phyloP scores from a whole-genome alignment of 148 eudicot species.

The Rhododendron vialii region DNA sequence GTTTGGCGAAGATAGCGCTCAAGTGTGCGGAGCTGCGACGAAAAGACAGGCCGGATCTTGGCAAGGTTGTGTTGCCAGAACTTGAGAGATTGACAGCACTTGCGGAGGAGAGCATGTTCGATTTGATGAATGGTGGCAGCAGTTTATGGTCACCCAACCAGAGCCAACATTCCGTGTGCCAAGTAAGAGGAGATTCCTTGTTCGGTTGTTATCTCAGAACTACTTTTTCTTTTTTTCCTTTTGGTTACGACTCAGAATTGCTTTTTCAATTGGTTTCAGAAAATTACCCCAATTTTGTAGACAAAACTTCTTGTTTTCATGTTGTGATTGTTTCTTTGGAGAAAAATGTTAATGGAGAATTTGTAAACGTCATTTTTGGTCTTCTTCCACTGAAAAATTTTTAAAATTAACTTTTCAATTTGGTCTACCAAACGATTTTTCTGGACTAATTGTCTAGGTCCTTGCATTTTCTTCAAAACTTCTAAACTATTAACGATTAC shows the following conservation, averaged over 20 bases:
- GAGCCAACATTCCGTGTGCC: conserved; percentile 33
- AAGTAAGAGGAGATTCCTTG: conserved; percentile 24
- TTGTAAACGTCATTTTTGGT: not conserved
- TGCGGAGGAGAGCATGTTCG: conserved; percentile 41
- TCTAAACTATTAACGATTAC: not conserved
- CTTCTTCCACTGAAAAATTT: not conserved
- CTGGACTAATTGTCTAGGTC: not conserved
- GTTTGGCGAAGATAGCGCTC: conserved; percentile 58
- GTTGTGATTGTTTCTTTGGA: not conserved
- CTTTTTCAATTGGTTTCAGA: not conserved
- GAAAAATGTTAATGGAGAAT: not conserved
- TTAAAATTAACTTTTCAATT: not conserved
- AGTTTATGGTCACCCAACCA: conserved; percentile 16
- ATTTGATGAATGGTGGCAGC: conserved; percentile 9
- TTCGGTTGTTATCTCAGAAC: not conserved
- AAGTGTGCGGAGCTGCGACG: conserved; percentile 71
- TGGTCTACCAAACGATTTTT: not conserved
- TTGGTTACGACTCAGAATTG: not conserved
- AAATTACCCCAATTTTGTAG: too few relatives aligned
- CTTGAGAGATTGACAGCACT: conserved; percentile 49
- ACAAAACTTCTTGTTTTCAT: not conserved
- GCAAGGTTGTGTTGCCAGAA: conserved; percentile 56
- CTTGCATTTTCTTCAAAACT: not conserved
- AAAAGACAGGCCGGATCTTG: conserved; percentile 85
- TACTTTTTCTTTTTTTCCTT: not conserved